Percentiles rank a stretch among this genome's conserved stretches.
Evolutionary conservation across 208 protist genomes (phyloP).

Genomic region (Leishmania martiniquensis): DNA sequence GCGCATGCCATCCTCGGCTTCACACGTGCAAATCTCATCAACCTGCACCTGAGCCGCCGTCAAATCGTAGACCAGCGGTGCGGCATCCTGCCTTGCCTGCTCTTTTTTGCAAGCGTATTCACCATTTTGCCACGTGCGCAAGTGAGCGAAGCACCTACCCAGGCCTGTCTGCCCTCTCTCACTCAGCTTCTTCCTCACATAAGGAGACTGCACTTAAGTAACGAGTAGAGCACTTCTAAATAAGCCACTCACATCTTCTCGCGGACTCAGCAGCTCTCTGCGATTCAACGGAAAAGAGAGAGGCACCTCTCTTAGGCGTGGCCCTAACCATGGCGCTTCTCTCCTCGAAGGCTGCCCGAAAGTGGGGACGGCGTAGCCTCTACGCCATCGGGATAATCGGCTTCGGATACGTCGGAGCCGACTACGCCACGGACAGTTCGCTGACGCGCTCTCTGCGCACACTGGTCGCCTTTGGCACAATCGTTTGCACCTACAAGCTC

Average conservation of each 20-base stretch:
- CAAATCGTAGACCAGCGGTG: neutral
- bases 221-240: neutral
- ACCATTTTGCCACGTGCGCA: neutral
- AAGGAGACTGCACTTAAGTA: neutral
- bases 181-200: neutral
- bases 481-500: constrained; percentile 74
- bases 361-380: constrained; percentile 31
- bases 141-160: neutral
- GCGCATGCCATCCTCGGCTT: neutral
- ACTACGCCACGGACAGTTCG: constrained; percentile 63
- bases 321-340: neutral
- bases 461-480: constrained; percentile 33
- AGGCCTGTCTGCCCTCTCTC: neutral
- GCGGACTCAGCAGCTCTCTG: neutral
- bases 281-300: neutral
- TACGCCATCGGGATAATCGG: constrained; percentile 30
- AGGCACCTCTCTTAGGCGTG: neutral
- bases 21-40: neutral
- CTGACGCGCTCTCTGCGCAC: constrained; percentile 68
- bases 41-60: neutral
- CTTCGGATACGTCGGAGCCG: constrained; percentile 28
- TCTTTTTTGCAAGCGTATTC: too few relatives aligned
- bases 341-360: neutral
- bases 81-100: neutral
- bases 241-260: neutral